Percentiles rank a stretch among this genome's conserved stretches.
Evolutionary conservation across 2,329 filamentous ascomycete genomes (phyloP).

Genomic region (Curvularia lunata): DNA sequence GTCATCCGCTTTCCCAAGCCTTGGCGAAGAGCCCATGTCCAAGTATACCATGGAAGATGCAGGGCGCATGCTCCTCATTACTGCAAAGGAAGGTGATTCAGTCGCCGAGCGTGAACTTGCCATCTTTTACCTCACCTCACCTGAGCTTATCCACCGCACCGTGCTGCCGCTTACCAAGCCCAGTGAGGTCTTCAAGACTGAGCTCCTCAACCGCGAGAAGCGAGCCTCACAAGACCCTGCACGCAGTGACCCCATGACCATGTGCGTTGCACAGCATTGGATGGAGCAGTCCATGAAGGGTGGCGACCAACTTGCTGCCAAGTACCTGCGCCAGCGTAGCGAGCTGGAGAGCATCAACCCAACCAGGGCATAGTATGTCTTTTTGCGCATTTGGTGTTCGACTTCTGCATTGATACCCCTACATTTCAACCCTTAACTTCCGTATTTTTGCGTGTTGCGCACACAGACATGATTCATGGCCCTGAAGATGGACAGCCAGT

Average conservation of each 20-base stretch:
- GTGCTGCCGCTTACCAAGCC: conserved; percentile 84
- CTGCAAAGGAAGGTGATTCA: conserved; percentile 87
- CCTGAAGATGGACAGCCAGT: conserved; percentile 9
- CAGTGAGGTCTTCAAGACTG: conserved; percentile 86
- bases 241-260: conserved; percentile 81
- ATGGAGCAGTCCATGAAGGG: conserved; percentile 88
- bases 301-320: conserved; percentile 84
- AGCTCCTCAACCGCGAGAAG: conserved; percentile 72
- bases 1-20: conserved; percentile 13
- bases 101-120: conserved; percentile 92
- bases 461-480: conserved; percentile 13
- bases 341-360: conserved; percentile 65
- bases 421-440: conserved; percentile 6
- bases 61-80: conserved; percentile 88
- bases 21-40: conserved; percentile 54
- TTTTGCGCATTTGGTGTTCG: conserved; percentile 24
- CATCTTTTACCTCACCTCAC: conserved; percentile 90
- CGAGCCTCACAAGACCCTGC: conserved; percentile 62
- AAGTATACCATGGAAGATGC: conserved; percentile 79
- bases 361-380: conserved; percentile 42
- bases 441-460: conserved; percentile 13
- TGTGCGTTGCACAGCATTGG: conserved; percentile 97
- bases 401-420: conserved; percentile 20
- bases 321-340: conserved; percentile 76
- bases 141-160: conserved; percentile 79